Evolutionary conservation across 2,329 filamentous ascomycete species (phyloP).

Genomic region (Chlorencoelia australis): DNA sequence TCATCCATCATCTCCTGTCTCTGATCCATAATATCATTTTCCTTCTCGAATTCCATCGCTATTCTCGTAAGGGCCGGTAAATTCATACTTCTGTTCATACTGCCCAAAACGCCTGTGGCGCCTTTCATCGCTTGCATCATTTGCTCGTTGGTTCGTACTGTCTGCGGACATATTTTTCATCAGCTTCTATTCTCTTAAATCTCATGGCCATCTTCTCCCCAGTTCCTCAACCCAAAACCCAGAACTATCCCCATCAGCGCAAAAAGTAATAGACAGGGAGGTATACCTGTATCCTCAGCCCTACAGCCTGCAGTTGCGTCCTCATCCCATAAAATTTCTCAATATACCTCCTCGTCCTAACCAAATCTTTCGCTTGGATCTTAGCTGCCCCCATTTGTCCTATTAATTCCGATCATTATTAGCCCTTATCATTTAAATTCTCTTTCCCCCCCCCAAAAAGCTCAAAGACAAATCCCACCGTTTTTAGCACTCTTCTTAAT

Average conservation of each 20-base stretch:
- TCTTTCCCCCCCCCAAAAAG: too few species aligned
- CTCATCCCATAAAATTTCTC: constrained; percentile 99
- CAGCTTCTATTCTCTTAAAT: not conserved
- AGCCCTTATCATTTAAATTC: too few species aligned
- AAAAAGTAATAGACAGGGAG: too few species aligned
- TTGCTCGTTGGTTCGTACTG: constrained; percentile 94
- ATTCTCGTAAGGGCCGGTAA: constrained; percentile 90
- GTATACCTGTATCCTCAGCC: constrained; percentile 80
- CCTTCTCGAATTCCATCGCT: constrained; percentile 97
- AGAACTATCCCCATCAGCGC: not conserved
- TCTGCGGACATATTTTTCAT: constrained; percentile 41
- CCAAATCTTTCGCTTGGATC: constrained; percentile 95
- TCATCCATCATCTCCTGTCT: constrained; percentile 99
- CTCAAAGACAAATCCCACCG: too few species aligned
- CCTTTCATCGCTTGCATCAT: constrained; percentile 99
- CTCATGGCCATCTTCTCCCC: not conserved
- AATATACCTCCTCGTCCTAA: constrained; percentile 86
- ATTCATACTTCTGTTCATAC: constrained; percentile 98
- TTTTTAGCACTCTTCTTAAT: constrained; percentile 99
- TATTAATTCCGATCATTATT: too few species aligned
- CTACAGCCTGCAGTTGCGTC: constrained; percentile 93
- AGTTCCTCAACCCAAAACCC: not conserved
- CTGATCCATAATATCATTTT: constrained; percentile 99
- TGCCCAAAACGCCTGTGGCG: constrained; percentile 81
- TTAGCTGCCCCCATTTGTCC: constrained; percentile 97